Percentiles rank a stretch among this genome's conserved stretches.
Evolutionary conservation across 371 early-diverging fungal species (phyloP).

Genomic region (Apophysomyces trapeziformis): DNA sequence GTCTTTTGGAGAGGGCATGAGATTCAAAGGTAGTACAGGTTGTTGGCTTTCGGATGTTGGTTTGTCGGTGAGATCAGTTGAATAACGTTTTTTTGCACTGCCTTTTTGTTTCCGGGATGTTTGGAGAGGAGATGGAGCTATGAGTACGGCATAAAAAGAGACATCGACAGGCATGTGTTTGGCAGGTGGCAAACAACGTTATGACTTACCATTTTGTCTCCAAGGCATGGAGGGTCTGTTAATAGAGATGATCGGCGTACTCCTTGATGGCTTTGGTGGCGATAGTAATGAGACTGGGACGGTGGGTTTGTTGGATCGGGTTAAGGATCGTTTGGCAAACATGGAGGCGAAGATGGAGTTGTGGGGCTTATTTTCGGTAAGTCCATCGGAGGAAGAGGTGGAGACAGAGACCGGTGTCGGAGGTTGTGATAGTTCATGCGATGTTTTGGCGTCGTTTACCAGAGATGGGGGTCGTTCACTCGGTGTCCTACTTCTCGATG

Average conservation of each 20-base stretch:
- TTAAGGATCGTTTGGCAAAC: slow-evolving; percentile 22
- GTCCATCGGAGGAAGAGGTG: slow-evolving; percentile 5
- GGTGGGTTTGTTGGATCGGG: slow-evolving; percentile 7
- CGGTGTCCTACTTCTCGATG: slow-evolving; percentile 5
- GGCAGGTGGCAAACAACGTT: slow-evolving; percentile 4
- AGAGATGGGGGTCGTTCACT: slow-evolving; percentile 16
- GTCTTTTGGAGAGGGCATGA: slow-evolving; percentile 13
- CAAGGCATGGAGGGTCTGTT: slow-evolving; percentile 18
- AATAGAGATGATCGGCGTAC: slow-evolving; percentile 26
- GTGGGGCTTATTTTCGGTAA: slow-evolving; percentile 14
- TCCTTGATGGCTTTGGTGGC: slow-evolving; percentile 24
- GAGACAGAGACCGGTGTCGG: slow-evolving; percentile 10
- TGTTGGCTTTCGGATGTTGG: slow-evolving; percentile 9
- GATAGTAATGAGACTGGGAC: background rate
- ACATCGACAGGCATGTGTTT: slow-evolving; percentile 3
- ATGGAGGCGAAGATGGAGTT: slow-evolving; percentile 24
- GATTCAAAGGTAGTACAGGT: slow-evolving; percentile 11
- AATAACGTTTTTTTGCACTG: slow-evolving; percentile 18
- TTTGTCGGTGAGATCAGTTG: slow-evolving; percentile 14
- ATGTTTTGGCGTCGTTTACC: slow-evolving; percentile 9
- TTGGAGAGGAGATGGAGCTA: background rate
- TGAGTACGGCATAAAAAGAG: background rate
- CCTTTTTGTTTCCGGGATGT: background rate
- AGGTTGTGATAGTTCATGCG: slow-evolving; percentile 15
- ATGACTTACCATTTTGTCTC: slow-evolving; percentile 17